A percentile compares a stretch with the other conserved stretches of the same genome.
phyloP scores from a whole-genome alignment of 2,329 filamentous ascomycete species.

The Xylogone sp. region DNA sequence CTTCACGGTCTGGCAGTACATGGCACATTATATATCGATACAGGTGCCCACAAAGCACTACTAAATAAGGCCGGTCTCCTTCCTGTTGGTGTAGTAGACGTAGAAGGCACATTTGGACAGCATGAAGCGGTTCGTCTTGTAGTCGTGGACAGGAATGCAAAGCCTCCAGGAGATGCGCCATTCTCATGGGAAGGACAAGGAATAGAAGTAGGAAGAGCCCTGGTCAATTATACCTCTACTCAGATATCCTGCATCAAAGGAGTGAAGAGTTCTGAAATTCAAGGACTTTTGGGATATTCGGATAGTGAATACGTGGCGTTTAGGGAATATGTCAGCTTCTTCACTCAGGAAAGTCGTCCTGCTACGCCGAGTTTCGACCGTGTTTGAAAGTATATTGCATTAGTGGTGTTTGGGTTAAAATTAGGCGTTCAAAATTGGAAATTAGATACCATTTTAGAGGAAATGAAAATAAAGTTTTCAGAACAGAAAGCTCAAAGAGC shows the following conservation, averaged over 20 bases:
- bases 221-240: conserved; percentile 87
- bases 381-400: neutral
- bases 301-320: conserved; percentile 93
- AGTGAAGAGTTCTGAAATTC: conserved; percentile 76
- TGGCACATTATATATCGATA: conserved; percentile 88
- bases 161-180: conserved; percentile 25
- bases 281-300: conserved; percentile 77
- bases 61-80: conserved; percentile 81
- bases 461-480: neutral
- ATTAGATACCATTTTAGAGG: neutral
- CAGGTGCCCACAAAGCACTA: conserved; percentile 79
- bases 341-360: conserved; percentile 25
- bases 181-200: conserved; percentile 49
- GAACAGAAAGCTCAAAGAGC: neutral
- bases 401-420: neutral
- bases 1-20: conserved; percentile 87
- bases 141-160: conserved; percentile 60
- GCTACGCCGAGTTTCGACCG: conserved; percentile 24
- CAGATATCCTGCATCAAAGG: conserved; percentile 87
- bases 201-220: conserved; percentile 76
- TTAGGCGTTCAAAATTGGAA: neutral
- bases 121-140: conserved; percentile 88
- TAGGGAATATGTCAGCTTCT: conserved; percentile 79
- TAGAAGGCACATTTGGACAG: conserved; percentile 83
- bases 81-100: conserved; percentile 84